These are phyloP conservation scores for Helichrysum umbraculigerum DNA, from an alignment of 129 eudicot species.

Conservation along the genomic window DNA sequence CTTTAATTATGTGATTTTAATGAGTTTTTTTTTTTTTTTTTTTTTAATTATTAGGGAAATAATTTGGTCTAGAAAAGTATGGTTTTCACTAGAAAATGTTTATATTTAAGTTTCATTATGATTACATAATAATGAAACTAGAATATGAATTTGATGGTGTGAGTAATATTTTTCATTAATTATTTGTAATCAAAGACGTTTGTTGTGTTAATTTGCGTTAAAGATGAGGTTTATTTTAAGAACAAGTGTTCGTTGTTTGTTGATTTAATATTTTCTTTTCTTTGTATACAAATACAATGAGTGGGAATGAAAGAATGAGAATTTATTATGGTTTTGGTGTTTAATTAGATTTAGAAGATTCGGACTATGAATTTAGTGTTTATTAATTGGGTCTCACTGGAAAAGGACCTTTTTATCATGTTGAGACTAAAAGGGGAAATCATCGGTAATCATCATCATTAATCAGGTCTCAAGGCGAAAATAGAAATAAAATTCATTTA, in stretches of 20 bases:
- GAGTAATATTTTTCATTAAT: slow-evolving; percentile 19
- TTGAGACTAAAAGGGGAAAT: slow-evolving; percentile 3
- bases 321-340: slow-evolving; percentile 20
- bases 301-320: slow-evolving; percentile 7
- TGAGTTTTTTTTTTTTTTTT: not conserved
- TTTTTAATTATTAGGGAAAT: slow-evolving; percentile 13
- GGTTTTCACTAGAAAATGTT: slow-evolving; percentile 18
- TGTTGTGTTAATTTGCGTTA: slow-evolving; percentile 25
- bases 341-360: not conserved
- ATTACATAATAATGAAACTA: slow-evolving; percentile 32
- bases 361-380: not conserved
- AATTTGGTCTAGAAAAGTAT: slow-evolving; percentile 21
- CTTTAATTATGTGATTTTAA: slow-evolving; percentile 39
- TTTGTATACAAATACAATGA: slow-evolving; percentile 19
- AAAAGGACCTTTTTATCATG: slow-evolving; percentile 20
- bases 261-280: slow-evolving; percentile 8
- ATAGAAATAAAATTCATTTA: not conserved
- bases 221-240: slow-evolving; percentile 26
- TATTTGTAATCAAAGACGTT: slow-evolving; percentile 17
- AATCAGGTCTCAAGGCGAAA: slow-evolving; percentile 12
- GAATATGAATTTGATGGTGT: slow-evolving; percentile 28
- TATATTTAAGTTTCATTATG: slow-evolving; percentile 40
- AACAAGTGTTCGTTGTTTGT: slow-evolving; percentile 8
- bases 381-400: not conserved
- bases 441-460: not conserved